These are phyloP conservation scores for Aspergillus eucalypticola DNA, from an alignment of 2,329 filamentous ascomycete species.

Conservation along the genomic window DNA sequence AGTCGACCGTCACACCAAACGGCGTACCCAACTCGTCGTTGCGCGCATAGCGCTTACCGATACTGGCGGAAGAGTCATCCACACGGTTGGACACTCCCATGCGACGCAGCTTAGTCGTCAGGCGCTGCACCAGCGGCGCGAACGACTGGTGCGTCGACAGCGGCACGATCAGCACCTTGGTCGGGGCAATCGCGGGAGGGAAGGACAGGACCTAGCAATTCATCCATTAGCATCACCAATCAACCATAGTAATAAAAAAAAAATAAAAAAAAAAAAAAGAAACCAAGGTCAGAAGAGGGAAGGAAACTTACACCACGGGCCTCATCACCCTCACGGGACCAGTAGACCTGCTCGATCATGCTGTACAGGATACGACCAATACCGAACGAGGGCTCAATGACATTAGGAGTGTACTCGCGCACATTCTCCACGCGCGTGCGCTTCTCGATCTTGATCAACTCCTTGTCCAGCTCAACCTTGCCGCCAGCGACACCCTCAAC, in stretches of 20 bases:
- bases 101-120: slow-evolving; percentile 75
- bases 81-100: slow-evolving; percentile 79
- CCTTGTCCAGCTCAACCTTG: slow-evolving; percentile 76
- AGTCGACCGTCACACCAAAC: slow-evolving; percentile 91
- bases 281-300: background rate
- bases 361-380: slow-evolving; percentile 93
- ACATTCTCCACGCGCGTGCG: slow-evolving; percentile 78
- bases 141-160: slow-evolving; percentile 81
- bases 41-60: slow-evolving; percentile 90
- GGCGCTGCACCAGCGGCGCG: slow-evolving; percentile 69
- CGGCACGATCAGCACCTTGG: slow-evolving; percentile 90
- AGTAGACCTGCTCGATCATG: slow-evolving; percentile 92
- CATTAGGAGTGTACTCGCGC: slow-evolving; percentile 90
- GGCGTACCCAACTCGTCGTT: slow-evolving; percentile 96
- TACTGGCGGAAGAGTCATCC: slow-evolving; percentile 86
- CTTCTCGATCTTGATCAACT: slow-evolving; percentile 81
- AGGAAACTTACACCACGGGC: slow-evolving; percentile 73
- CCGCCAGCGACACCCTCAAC: slow-evolving; percentile 68
- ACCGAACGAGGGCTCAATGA: slow-evolving; percentile 96
- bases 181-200: slow-evolving; percentile 79
- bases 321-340: slow-evolving; percentile 82
- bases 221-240: slow-evolving; percentile 13
- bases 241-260: background rate
- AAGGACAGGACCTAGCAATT: slow-evolving; percentile 66
- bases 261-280: too few species aligned